Evolutionary conservation across 1,284 basidiomycete genomes (phyloP).

Genomic region (Athelia sp.): DNA sequence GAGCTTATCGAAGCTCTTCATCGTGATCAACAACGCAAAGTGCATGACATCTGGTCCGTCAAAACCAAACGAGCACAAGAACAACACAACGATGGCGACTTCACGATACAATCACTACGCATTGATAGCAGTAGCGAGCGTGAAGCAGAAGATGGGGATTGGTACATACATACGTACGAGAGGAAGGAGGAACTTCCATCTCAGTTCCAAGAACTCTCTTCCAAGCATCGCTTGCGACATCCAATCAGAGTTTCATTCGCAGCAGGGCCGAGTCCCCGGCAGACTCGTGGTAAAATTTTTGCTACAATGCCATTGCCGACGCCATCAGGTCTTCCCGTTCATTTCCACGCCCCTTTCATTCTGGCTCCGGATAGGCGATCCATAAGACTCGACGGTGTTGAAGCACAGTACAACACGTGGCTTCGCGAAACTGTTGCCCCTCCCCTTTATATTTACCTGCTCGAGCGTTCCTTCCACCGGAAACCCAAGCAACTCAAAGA

Average conservation of each 20-base stretch:
- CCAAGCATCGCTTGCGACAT: constrained; percentile 10
- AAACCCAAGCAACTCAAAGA: constrained; percentile 2
- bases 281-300: constrained; percentile 22
- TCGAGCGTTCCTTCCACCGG: constrained; percentile 23
- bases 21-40: neutral
- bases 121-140: constrained; percentile 4
- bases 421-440: constrained; percentile 30
- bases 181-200: constrained; percentile 3
- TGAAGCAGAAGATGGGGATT: constrained; percentile 1
- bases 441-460: constrained; percentile 28
- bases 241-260: constrained; percentile 7
- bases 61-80: neutral
- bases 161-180: neutral
- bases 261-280: constrained; percentile 5
- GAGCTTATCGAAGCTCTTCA: constrained; percentile 7
- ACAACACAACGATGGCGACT: neutral
- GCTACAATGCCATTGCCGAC: constrained; percentile 27
- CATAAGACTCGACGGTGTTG: constrained; percentile 29
- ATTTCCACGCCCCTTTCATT: constrained; percentile 30
- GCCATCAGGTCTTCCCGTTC: constrained; percentile 24
- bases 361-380: constrained; percentile 29
- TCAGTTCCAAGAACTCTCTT: constrained; percentile 8
- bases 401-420: constrained; percentile 38
- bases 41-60: neutral
- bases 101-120: neutral